These are phyloP conservation scores for Rutidosis leptorrhynchoides DNA, from an alignment of 129 eudicot genomes.

Conservation along the genomic window DNA sequence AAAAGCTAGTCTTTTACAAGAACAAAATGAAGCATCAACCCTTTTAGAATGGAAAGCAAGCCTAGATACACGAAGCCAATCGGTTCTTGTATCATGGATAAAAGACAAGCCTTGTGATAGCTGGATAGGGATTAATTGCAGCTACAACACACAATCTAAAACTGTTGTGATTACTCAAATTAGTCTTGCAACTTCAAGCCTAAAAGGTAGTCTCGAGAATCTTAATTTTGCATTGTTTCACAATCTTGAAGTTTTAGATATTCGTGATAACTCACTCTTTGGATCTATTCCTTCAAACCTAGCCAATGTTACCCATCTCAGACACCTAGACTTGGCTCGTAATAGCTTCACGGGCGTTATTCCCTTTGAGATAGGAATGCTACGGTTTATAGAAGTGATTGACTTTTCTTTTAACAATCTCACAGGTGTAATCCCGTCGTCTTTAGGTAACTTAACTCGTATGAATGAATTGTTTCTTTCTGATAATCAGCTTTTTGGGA, in stretches of 20 bases:
- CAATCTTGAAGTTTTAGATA: background rate
- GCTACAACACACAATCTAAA: background rate
- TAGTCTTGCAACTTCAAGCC: background rate
- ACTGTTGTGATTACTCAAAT: background rate
- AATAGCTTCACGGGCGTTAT: background rate
- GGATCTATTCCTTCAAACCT: background rate
- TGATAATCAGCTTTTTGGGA: background rate
- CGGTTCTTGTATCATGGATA: background rate
- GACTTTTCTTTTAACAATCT: conserved; percentile 4
- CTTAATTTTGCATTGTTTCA: background rate
- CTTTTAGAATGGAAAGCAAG: conserved; percentile 12
- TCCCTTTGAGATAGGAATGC: background rate
- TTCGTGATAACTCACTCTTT: background rate
- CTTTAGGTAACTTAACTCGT: conserved; percentile 4
- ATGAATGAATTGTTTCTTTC: background rate
- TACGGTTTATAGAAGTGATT: background rate
- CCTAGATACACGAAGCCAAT: conserved; percentile 7
- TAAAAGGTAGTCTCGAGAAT: background rate
- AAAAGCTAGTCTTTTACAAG: background rate
- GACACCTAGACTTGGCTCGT: background rate
- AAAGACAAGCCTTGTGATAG: background rate
- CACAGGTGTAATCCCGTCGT: background rate
- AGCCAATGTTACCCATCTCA: background rate
- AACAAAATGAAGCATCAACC: conserved; percentile 5
- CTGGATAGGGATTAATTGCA: background rate